phyloP scores from a whole-genome alignment of 352 stramenopile genomes.

The Paralagenidium karlingii region DNA sequence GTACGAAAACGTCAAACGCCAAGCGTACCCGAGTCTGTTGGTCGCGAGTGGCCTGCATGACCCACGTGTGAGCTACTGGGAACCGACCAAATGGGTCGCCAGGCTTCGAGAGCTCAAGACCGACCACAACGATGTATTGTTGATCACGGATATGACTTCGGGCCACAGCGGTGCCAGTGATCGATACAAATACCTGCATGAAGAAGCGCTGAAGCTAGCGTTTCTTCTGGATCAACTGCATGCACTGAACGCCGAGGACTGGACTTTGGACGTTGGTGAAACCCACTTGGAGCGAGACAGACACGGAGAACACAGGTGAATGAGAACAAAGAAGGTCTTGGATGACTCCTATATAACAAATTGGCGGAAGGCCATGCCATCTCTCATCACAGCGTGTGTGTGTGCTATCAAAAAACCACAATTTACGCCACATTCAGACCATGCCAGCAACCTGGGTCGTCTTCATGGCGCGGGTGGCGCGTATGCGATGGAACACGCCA shows the following conservation, averaged over 20 bases:
- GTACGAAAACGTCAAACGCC: conserved; percentile 84
- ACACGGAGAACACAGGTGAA: no score
- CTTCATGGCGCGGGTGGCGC: no score
- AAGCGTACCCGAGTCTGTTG: conserved; percentile 85
- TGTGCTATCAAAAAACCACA: no score
- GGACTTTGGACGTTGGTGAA: no score
- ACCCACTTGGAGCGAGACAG: no score
- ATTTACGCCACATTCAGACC: no score
- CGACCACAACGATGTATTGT: conserved; percentile 79
- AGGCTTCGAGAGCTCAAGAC: conserved; percentile 67
- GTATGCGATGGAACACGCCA: background rate
- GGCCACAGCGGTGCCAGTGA: conserved; percentile 94
- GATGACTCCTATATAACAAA: no score
- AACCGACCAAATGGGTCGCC: conserved; percentile 83
- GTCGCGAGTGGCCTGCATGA: conserved; percentile 85
- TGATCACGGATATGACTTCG: conserved; percentile 94
- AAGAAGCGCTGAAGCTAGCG: conserved; percentile 93
- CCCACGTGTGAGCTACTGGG: conserved; percentile 80
- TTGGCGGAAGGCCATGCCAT: no score
- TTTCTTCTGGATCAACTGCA: conserved; percentile 92
- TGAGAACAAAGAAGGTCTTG: no score
- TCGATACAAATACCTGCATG: conserved; percentile 95
- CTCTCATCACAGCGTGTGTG: no score
- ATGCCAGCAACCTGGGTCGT: no score
- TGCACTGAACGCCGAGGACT: conserved; percentile 36